Evolutionary conservation across 495 filamentous ascomycete species (phyloP).

Genomic region (Penicillium salamii): DNA sequence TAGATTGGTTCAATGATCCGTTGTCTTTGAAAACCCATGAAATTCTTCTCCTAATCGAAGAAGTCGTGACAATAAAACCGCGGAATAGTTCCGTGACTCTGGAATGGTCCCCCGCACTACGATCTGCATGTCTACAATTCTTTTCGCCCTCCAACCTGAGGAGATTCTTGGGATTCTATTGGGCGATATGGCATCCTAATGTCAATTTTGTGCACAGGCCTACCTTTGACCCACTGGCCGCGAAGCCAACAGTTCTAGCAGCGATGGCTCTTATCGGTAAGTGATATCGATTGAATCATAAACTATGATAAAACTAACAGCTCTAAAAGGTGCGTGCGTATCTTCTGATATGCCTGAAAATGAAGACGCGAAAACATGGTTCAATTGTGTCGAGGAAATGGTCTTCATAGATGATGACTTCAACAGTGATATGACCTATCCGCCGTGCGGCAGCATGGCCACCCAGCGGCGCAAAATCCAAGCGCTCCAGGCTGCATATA

Average conservation of each 20-base stretch:
- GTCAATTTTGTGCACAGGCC: slow-evolving; percentile 22
- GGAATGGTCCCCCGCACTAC: slow-evolving; percentile 17
- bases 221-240: slow-evolving; percentile 14
- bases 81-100: slow-evolving; percentile 23
- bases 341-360: slow-evolving; percentile 20
- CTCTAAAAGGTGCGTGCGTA: slow-evolving; percentile 16
- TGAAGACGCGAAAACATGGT: slow-evolving; percentile 19
- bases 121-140: slow-evolving; percentile 17
- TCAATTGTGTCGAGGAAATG: slow-evolving; percentile 25
- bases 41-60: slow-evolving; percentile 20
- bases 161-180: slow-evolving; percentile 14
- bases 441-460: neutral
- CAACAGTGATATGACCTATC: slow-evolving; percentile 16
- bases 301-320: neutral
- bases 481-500: slow-evolving; percentile 24
- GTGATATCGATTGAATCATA: neutral
- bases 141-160: slow-evolving; percentile 22
- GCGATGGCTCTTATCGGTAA: slow-evolving; percentile 20
- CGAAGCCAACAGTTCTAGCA: slow-evolving; percentile 16
- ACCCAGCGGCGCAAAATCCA: slow-evolving; percentile 15
- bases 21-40: slow-evolving; percentile 23
- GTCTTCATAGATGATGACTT: slow-evolving; percentile 24
- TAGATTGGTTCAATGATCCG: slow-evolving; percentile 16
- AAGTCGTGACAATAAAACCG: slow-evolving; percentile 24
- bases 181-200: slow-evolving; percentile 26